Evolutionary conservation across 2,329 filamentous ascomycete species (phyloP).

Genomic region (Nigrograna mackinnonii): DNA sequence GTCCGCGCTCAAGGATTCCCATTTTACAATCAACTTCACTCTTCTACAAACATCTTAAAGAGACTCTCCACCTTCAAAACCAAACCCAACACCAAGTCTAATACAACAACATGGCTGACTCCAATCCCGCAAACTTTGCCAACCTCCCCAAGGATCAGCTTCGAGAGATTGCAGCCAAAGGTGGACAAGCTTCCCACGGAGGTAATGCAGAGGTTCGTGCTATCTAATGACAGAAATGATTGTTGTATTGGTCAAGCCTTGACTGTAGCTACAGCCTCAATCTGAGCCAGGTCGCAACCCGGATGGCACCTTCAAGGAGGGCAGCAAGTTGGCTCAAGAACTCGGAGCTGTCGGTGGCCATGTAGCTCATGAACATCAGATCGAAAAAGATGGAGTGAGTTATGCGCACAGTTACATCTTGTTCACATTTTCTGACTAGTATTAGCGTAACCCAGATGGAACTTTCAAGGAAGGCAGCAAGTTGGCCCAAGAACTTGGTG

Average conservation of each 20-base stretch:
- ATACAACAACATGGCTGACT: constrained; percentile 35
- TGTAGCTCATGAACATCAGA: constrained; percentile 29
- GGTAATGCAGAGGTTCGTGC: constrained; percentile 3
- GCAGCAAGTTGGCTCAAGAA: constrained; percentile 41
- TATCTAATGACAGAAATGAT: neutral
- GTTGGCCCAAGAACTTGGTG: constrained; percentile 38
- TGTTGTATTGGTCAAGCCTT: neutral
- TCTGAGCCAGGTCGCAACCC: constrained; percentile 34
- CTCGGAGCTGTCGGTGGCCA: constrained; percentile 41
- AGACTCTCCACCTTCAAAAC: too few relatives aligned
- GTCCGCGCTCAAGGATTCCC: neutral
- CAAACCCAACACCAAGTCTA: neutral
- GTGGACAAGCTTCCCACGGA: constrained; percentile 48
- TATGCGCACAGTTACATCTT: neutral
- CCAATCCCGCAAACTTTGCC: constrained; percentile 57
- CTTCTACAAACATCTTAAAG: neutral
- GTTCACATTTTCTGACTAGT: neutral
- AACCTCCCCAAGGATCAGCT: constrained; percentile 56
- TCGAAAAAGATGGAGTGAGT: constrained; percentile 27
- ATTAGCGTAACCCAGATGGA: constrained; percentile 46
- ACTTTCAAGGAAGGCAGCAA: constrained; percentile 41
- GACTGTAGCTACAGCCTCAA: too few relatives aligned
- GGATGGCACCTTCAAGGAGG: constrained; percentile 44
- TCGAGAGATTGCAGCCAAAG: constrained; percentile 52
- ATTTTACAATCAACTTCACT: neutral